Percentiles rank a stretch among this genome's conserved stretches.
These are phyloP conservation scores for Dactylorhiza incarnata DNA, from an alignment of 106 monocot species.

Conservation along the genomic window DNA sequence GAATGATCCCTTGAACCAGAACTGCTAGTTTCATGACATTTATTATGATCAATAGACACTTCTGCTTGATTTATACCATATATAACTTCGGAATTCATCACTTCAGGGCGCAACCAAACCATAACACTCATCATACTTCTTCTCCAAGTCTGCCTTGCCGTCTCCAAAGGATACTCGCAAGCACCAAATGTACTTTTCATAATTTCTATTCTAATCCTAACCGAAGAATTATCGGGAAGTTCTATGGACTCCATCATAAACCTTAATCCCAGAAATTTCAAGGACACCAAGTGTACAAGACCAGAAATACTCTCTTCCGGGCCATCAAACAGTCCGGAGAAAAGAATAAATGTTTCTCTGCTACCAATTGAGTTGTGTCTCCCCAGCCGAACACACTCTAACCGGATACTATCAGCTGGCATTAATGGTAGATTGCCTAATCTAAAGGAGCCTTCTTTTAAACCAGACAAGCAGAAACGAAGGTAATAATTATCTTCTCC, in stretches of 20 bases:
- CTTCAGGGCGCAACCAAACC: conserved; percentile 86
- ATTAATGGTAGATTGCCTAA: conserved; percentile 78
- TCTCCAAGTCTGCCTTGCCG: conserved; percentile 66
- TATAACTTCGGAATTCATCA: conserved; percentile 55
- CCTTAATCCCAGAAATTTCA: conserved; percentile 50
- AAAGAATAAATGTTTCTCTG: conserved; percentile 13
- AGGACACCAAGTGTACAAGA: conserved; percentile 67
- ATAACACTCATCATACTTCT: conserved; percentile 89
- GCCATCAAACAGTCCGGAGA: conserved; percentile 83
- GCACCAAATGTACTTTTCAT: conserved; percentile 56
- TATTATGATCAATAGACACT: conserved; percentile 5
- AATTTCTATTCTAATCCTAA: conserved; percentile 69
- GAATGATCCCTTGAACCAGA: conserved; percentile 26
- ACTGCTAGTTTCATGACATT: conserved; percentile 10
- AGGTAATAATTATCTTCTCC: conserved; percentile 27
- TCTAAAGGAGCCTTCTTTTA: conserved; percentile 46
- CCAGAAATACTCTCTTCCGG: conserved; percentile 74
- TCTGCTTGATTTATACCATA: conserved; percentile 33
- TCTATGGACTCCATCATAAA: conserved; percentile 26
- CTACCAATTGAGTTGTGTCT: conserved; percentile 15
- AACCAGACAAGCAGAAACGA: conserved; percentile 41
- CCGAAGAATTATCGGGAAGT: conserved; percentile 18
- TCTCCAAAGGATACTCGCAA: conserved; percentile 61
- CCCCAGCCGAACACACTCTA: conserved; percentile 40
- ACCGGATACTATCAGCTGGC: conserved; percentile 37